Base-by-base conservation (phyloP, 2,329 filamentous ascomycete genomes). In the Talaromyces verruculosus region DNA sequence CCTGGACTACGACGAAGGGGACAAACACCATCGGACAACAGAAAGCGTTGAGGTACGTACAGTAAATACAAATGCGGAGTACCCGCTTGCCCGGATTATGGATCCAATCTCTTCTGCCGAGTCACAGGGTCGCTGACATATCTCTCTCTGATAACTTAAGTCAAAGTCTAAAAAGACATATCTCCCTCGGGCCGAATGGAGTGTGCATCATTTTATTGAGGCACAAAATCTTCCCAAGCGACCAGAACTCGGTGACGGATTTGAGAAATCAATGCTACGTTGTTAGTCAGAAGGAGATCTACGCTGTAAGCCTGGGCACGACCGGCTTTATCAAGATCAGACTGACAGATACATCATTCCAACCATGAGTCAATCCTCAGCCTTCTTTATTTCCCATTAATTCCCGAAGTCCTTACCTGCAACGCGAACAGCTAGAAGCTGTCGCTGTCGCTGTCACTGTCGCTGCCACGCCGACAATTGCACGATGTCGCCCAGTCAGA, bases 261-360 rank as follows among this genome's bases (percentile, higher is more conserved):
- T 30, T n/a, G 17, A 60, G 15, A 45, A 51, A 30, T 60, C 57
- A 45, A 30, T 64, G 45, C 51, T 39, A 59, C 62, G n/a, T 41
- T 47, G 62, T 53, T 53, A 53, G 65, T 58, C 77, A 79, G 78
- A 79, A 80, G 77, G 77, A 79, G 74, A 79, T 78, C 72, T 80
- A 80, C 78, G 78, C 77, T 68, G 78, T 80, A 80, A 78, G 74
- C 75, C 72, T 78, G 74, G 78, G 77, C 76, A 80, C 78, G 78
- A 73, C 69, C 67, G 68, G 30, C 63, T 64, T 45, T 25, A 28
- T 60, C 37, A 60, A 25, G 53, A 57, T 57, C 53, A 57, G 10
- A 30, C 51, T 55, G n/a, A 37, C 57, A 58, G n/a, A 60, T 39
- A 65, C 68, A 68, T 64, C 49, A 25, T 43, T 39, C 53, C 62